Base-by-base conservation (phyloP, 2,329 filamentous ascomycete genomes). In the Colletotrichum kahawae region DNA sequence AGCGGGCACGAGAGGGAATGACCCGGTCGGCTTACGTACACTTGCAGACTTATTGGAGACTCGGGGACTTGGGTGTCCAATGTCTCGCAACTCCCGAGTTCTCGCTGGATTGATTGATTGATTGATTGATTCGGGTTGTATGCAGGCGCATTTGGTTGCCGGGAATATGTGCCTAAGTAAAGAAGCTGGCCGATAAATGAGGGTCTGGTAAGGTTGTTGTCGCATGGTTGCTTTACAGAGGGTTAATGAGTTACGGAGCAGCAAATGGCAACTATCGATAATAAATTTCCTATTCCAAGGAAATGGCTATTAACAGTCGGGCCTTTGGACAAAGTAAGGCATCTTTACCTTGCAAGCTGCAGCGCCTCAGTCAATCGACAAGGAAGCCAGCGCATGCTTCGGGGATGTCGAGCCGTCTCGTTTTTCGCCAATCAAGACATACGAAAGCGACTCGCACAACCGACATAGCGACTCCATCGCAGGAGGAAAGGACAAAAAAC, bases 261-360 rank as follows among this genome's bases (percentile, higher is more conserved):
- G 43, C 31, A 27, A 56, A 34, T 63, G 62, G 62, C 68, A 63
- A 71, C 34, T 63, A 56, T 71, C 56, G 36, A 62, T 67, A 54
- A 57, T 43, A 36, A 71, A 65, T 74, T 60, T 56, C 68, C 54
- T 63, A 62, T 74, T 63, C 62, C 68, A 71, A 67, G 68, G 68
- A 66, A 67, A 38, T 33, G 51, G 48, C 38, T 33, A 59, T 62
- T 62, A 64, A 54, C 38, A 67, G 62, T 57, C 68, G 72, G 68
- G 62, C 68, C 72, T 63, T 67, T 74, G 68, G 43, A n/a, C 54
- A 43, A 56, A 69, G 56, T 60, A 67, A 67, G 67, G 34, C 54
- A 34, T 62, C 68, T 51, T 63, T 51, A 67, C 65, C 65, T 69
- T 62, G 67, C 43, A 48, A 48, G 43, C 43, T 21, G 43, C 67